Base-by-base conservation (phyloP, 2,329 filamentous ascomycete species). In the Colletotrichum cordylinicola region DNA sequence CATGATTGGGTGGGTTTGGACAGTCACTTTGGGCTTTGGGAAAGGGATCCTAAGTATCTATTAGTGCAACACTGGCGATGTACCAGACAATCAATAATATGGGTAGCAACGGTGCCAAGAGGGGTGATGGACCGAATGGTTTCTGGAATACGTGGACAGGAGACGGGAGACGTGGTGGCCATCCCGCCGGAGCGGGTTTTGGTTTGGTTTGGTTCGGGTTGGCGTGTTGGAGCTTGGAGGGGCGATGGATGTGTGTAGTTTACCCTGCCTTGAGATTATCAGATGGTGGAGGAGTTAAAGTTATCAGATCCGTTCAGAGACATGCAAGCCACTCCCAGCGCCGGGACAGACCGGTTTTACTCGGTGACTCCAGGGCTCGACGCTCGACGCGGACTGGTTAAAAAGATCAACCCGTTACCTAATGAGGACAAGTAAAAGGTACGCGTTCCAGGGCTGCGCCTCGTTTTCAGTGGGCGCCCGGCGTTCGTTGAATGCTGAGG, bases 261-360 rank as follows among this genome's bases (percentile, higher is more conserved):
- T 35, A 56, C 12, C 35, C 37, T 24, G 24, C 12, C 66, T 71
- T 31, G 61, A 21, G 52, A 33, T 76, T 76, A 76, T 76, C 70
- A 76, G 74, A 76, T 76, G 73, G 70, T 71, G 72, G 77, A 77
- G 77, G 72, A 77, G 68, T 78, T 78, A 72, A 75, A 78, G 77
- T 78, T 78, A 78, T 78, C 77, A 77, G 77, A 78, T 78, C 77
- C 75, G 66, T 62, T 56, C 66, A 67, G n/a, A 56, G 39, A 29
- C 77, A 33, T 65, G 72, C 72, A 74, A 69, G 58, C 75, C 72
- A 70, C 68, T 67, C 65, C 62, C 65, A 70, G 71, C 65, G 33
- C 64, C 55, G 52, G 39, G 24, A 31, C 66, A 27, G 52, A 61
- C 48, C 29, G 52, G 55, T 58, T 29, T 70, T 27, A 66, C 48